Conservation (phyloP, 352 stramenopile genomes). For the Globisporangium cylindrosporum region DNA sequence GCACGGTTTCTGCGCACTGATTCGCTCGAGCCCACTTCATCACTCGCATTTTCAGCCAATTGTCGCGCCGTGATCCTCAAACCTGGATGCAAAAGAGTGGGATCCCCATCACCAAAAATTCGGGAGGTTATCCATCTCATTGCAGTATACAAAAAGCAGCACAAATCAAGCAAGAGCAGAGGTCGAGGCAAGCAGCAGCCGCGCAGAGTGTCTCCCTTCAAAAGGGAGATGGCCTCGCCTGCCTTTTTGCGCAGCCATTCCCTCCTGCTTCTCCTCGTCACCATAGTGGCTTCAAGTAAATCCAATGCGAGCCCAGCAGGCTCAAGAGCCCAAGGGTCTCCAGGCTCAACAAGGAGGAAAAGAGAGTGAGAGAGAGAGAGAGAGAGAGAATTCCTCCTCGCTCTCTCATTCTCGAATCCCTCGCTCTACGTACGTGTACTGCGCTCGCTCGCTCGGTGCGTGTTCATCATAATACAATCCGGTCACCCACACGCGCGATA, state of each 20-base stretch:
- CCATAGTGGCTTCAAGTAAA: constrained; percentile 13
- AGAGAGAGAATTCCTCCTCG: not conserved
- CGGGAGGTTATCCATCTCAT: constrained; percentile 11
- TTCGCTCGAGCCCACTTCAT: not conserved
- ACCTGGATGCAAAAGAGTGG: not conserved
- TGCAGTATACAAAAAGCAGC: not conserved
- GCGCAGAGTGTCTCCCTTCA: constrained; percentile 9
- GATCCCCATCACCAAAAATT: constrained; percentile 3
- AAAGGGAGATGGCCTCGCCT: constrained; percentile 1
- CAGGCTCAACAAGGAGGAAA: not conserved
- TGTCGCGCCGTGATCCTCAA: not conserved
- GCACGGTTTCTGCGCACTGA: constrained; percentile 1
- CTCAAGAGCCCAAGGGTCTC: no score
- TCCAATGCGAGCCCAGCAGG: not conserved
- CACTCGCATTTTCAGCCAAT: constrained; percentile 10
- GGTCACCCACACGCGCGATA: not conserved
- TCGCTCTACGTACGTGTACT: not conserved
- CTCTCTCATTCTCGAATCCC: not conserved
- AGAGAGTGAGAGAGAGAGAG: not conserved
- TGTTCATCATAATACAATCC: not conserved
- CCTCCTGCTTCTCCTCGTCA: constrained; percentile 3
- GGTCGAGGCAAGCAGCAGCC: constrained; percentile 3
- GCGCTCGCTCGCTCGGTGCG: no score
- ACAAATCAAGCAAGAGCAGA: not conserved
- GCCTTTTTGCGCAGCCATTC: constrained; percentile 2